phyloP scores from a whole-genome alignment of 768 basidiomycete genomes.

The Trametes villosa region DNA sequence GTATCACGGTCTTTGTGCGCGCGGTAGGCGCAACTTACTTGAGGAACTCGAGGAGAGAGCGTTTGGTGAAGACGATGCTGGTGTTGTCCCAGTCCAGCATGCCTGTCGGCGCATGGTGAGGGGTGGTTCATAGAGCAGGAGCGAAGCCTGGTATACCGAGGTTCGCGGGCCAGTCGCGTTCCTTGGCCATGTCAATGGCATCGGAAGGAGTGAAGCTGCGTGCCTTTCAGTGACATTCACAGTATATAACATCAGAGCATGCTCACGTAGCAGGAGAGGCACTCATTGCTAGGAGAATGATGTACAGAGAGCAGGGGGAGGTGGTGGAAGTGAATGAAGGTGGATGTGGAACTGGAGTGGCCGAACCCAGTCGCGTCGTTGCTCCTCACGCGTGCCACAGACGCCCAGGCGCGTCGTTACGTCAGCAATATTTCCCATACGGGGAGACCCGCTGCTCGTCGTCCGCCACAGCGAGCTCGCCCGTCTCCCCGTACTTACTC shows the following conservation, averaged over 20 bases:
- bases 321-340: background rate
- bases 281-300: background rate
- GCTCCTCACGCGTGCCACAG: background rate
- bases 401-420: background rate
- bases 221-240: no score
- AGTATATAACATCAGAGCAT: no score
- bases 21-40: constrained; percentile 50
- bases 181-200: constrained; percentile 63
- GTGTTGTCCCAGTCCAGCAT: constrained; percentile 83
- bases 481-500: background rate
- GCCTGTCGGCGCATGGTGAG: constrained; percentile 43
- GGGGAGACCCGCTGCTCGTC: background rate
- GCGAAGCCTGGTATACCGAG: constrained; percentile 50
- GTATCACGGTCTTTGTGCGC: constrained; percentile 3
- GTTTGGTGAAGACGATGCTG: constrained; percentile 79
- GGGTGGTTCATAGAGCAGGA: background rate
- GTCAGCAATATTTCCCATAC: background rate
- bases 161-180: constrained; percentile 72
- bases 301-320: background rate
- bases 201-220: constrained; percentile 62
- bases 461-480: background rate
- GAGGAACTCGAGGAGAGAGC: constrained; percentile 75
- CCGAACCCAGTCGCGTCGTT: constrained; percentile 3
- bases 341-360: background rate
- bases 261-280: constrained; percentile 38